Evolutionary conservation across 2,329 filamentous ascomycete species (phyloP).

Genomic region (Nigrospora oryzae): DNA sequence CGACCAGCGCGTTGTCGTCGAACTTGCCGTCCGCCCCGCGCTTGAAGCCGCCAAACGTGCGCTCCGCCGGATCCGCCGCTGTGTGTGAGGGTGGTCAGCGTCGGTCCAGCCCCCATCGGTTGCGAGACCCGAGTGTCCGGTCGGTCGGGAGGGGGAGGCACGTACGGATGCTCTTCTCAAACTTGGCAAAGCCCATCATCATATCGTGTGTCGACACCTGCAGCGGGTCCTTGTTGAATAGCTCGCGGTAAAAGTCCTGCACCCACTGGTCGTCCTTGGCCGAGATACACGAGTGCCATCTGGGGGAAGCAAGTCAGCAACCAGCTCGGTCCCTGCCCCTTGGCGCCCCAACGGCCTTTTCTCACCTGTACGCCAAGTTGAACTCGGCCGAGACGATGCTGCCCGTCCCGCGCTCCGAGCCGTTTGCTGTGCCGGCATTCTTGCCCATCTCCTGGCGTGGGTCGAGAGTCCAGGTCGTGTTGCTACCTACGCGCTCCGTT

Average conservation of each 20-base stretch:
- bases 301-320: neutral
- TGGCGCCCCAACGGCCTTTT: neutral
- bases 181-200: slow-evolving; percentile 51
- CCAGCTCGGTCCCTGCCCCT: too few relatives aligned
- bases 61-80: slow-evolving; percentile 56
- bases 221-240: slow-evolving; percentile 52
- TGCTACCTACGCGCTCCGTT: slow-evolving; percentile 25
- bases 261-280: slow-evolving; percentile 76
- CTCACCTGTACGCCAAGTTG: slow-evolving; percentile 72
- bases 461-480: slow-evolving; percentile 76
- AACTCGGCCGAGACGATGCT: slow-evolving; percentile 85
- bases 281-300: slow-evolving; percentile 43
- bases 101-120: neutral
- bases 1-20: slow-evolving; percentile 66
- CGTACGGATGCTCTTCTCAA: slow-evolving; percentile 44
- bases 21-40: slow-evolving; percentile 61
- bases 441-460: slow-evolving; percentile 62
- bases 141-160: neutral
- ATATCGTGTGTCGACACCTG: slow-evolving; percentile 53
- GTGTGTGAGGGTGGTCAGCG: neutral
- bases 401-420: slow-evolving; percentile 63
- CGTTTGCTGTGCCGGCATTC: slow-evolving; percentile 40
- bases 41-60: slow-evolving; percentile 58
- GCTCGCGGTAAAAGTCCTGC: slow-evolving; percentile 53
- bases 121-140: too few relatives aligned